Evolutionary conservation across 108 stramenopile genomes (phyloP), one percentile per base, ranked within the genome.

Genomic region (Cyclostephanos invisitatus): DNA sequence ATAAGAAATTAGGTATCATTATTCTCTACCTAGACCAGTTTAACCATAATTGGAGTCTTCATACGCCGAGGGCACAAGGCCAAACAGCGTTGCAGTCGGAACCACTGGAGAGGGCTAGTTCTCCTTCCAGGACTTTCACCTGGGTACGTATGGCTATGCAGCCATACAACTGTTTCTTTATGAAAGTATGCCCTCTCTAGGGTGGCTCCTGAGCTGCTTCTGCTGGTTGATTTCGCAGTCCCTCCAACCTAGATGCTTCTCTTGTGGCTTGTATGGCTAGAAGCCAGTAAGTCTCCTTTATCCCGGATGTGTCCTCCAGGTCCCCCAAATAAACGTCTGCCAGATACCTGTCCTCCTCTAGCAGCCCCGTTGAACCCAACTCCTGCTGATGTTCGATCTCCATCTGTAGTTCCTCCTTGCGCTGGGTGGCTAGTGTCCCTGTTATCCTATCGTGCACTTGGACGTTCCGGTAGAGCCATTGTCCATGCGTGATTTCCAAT

Each of bases 381-480:
- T 28, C 61, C 18, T 42, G 11, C 32, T 62, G 61, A 62, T 62
- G 17, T 25, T 36, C 29, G 17, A 62, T 10, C 12, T 29, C 61
- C 35, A 42, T 29, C 21, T 40, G 15, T 36, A 62, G 15, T 20
- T 62, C 61, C 61, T 62, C 61, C 61, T 62, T 62, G 38, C 62
- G 24, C 17, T 18, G 22, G 22, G 37, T 42, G 17, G 38, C 38
- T 7, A 40, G 1, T 4, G 42, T 46, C 20, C 62, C 62, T n/a
- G 62, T 64, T 24, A 42, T 40, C 14, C 21, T 20, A 25, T 64
- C 62, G 15, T 64, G 62, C 4, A 64, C 62, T 5, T 64, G 62
- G 10, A 64, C 40, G 25, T 64, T 62, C 12, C 61, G 27, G 21
- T 62, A 62, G 18, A 62, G 32, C 61, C 61, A 62, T 62, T 40